phyloP scores from a whole-genome alignment of 331 rosid genomes.

The Pyracantha coccinea region DNA sequence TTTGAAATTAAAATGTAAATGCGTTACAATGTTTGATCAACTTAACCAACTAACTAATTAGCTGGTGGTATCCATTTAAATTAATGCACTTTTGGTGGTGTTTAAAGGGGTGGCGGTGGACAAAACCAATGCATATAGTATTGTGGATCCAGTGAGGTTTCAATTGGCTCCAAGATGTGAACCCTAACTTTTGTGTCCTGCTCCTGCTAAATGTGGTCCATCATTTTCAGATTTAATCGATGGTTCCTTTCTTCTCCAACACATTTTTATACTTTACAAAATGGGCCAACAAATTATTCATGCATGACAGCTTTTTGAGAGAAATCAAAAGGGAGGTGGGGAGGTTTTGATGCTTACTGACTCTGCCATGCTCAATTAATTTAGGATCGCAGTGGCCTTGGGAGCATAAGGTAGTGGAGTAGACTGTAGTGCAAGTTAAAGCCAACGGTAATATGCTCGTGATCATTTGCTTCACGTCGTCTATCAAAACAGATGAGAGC shows the following conservation, averaged over 20 bases:
- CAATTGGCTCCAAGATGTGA: background rate
- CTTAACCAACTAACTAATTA: background rate
- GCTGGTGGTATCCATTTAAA: background rate
- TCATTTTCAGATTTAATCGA: background rate
- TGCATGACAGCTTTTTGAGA: background rate
- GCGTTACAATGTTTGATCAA: background rate
- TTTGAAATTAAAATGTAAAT: background rate
- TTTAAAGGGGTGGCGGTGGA: background rate
- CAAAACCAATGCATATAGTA: background rate
- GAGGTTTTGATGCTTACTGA: background rate
- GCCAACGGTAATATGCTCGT: background rate
- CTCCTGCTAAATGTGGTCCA: background rate
- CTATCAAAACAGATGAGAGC: background rate
- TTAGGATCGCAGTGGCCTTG: background rate
- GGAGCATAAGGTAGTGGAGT: background rate
- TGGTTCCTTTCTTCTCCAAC: constrained; percentile 1
- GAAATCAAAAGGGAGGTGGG: background rate
- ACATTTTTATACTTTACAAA: background rate
- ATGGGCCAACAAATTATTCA: background rate
- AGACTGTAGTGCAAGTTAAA: background rate
- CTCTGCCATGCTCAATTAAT: background rate
- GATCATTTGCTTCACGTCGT: background rate
- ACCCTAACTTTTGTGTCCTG: background rate
- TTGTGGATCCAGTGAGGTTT: background rate
- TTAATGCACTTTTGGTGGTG: background rate